These are phyloP conservation scores for Helotiales sp. DNA, from an alignment of 2,329 filamentous ascomycete genomes.

Conservation along the genomic window DNA sequence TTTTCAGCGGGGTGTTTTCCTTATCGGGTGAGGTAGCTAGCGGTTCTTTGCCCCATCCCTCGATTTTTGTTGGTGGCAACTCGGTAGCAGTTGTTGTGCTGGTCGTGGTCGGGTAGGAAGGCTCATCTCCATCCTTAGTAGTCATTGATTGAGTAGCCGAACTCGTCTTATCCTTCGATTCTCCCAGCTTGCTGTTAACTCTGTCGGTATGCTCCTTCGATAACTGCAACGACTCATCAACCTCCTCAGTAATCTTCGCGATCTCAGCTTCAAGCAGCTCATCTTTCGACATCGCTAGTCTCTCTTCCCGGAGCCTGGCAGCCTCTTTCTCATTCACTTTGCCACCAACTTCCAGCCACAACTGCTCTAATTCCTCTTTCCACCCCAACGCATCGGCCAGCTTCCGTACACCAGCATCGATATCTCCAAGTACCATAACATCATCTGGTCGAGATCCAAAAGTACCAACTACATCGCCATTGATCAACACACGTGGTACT, in stretches of 20 bases:
- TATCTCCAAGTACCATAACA: constrained; percentile 79
- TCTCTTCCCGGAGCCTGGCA: constrained; percentile 13
- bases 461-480: constrained; percentile 78
- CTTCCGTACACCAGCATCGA: constrained; percentile 76
- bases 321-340: constrained; percentile 50
- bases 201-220: constrained; percentile 33
- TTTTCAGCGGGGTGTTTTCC: not conserved
- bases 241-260: constrained; percentile 37
- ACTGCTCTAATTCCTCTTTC: constrained; percentile 74
- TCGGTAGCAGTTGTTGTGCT: not conserved
- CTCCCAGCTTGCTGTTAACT: constrained; percentile 27
- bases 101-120: not conserved
- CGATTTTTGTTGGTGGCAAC: not conserved
- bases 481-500: constrained; percentile 81
- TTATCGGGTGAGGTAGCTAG: not conserved
- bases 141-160: not conserved
- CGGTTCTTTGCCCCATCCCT: constrained; percentile 2
- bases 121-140: not conserved
- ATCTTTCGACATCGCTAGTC: constrained; percentile 42
- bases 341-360: constrained; percentile 70
- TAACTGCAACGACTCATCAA: constrained; percentile 36
- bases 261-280: constrained; percentile 44
- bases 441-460: constrained; percentile 80
- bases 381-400: constrained; percentile 82
- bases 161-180: not conserved